Conservation (phyloP, 1,284 basidiomycete genomes). For the Cryptococcus hybrid region DNA sequence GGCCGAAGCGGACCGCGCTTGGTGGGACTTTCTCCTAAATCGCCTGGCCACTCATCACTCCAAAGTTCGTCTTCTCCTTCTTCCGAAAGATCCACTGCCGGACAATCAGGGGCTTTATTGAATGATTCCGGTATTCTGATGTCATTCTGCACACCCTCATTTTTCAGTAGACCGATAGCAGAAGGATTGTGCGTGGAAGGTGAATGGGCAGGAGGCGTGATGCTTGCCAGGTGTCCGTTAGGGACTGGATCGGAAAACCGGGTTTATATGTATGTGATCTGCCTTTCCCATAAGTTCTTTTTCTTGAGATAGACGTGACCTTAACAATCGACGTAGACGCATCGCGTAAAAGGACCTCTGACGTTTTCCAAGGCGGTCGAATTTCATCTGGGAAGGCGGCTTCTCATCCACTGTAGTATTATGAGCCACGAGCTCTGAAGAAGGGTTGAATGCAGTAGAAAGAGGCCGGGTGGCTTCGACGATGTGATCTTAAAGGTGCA, state of each 20-base stretch:
- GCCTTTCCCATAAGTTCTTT: conserved; percentile 11
- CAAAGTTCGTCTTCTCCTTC: neutral
- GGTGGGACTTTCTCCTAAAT: neutral
- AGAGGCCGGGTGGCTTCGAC: no score
- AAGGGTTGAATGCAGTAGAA: no score
- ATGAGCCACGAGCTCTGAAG: no score
- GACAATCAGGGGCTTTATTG: neutral
- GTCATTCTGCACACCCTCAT: no score
- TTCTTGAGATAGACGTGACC: neutral
- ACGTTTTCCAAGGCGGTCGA: no score
- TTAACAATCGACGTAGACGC: no score
- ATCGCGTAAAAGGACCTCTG: no score
- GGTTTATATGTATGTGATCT: conserved; percentile 14
- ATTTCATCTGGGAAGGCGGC: no score
- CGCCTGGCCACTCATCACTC: neutral
- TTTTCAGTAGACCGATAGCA: no score
- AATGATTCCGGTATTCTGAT: neutral
- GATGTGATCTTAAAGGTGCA: neutral
- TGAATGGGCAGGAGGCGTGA: no score
- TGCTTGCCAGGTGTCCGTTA: neutral
- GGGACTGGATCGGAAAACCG: conserved; percentile 6
- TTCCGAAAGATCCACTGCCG: neutral
- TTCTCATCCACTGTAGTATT: no score
- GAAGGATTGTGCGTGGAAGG: no score
- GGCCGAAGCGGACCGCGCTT: neutral